These are phyloP conservation scores for Pythium rhizo-oryzae DNA, from an alignment of 352 stramenopile species.

Conservation along the genomic window DNA sequence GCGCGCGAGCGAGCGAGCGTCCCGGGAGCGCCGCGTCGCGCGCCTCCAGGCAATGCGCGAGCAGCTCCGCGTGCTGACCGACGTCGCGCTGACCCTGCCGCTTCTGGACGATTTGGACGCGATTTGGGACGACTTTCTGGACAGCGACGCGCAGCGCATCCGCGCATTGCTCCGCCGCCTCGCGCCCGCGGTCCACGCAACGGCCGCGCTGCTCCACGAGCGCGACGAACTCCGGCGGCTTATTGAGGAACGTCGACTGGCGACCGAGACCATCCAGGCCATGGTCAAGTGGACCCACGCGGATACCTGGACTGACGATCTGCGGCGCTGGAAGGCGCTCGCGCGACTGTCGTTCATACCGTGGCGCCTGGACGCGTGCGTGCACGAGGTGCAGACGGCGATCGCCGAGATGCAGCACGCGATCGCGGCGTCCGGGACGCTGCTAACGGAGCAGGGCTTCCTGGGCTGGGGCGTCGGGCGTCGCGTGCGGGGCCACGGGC, in stretches of 20 bases:
- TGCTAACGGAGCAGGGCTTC: not conserved
- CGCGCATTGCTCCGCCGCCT: not conserved
- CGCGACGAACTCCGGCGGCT: not conserved
- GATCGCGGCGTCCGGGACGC: not conserved
- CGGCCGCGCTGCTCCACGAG: not conserved
- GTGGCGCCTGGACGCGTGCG: not conserved
- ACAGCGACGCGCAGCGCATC: slow-evolving; percentile 5
- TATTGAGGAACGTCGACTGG: not conserved
- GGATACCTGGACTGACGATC: not conserved
- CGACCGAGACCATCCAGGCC: not conserved
- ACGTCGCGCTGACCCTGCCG: not conserved
- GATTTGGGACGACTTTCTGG: slow-evolving; percentile 16
- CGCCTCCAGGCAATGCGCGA: not conserved
- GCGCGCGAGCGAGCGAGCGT: not conserved
- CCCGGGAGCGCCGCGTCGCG: not conserved
- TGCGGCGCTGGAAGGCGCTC: not conserved
- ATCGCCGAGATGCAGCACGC: not conserved
- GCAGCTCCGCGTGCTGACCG: not conserved
- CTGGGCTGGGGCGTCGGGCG: not conserved
- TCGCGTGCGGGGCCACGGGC: not conserved
- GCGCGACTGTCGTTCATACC: not conserved
- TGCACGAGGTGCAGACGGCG: not conserved
- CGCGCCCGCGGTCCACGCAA: not conserved
- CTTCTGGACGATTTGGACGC: not conserved
- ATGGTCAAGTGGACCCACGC: not conserved